These are phyloP conservation scores for Cyberlindnera euphorbiae DNA, from an alignment of 805 yeast species.

Conservation along the genomic window DNA sequence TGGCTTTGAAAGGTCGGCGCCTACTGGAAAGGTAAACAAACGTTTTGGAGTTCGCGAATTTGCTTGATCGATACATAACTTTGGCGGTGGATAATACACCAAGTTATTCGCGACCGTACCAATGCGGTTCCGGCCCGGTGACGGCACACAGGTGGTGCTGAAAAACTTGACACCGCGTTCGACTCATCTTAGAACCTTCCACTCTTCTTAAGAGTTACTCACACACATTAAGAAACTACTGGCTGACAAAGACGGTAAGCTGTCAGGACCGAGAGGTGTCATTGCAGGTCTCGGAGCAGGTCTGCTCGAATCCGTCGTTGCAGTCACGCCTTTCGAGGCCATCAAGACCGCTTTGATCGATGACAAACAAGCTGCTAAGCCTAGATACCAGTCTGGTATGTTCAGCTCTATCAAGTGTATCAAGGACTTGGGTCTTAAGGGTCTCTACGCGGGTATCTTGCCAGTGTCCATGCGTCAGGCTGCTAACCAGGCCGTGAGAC, in stretches of 20 bases:
- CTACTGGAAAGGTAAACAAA: constrained; percentile 1
- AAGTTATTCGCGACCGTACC: too few species aligned
- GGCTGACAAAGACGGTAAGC: constrained; percentile 78
- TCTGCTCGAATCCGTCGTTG: constrained; percentile 80
- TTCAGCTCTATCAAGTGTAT: constrained; percentile 60
- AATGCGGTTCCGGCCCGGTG: too few species aligned
- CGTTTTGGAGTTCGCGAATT: too few species aligned
- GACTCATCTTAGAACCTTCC: constrained; percentile 34
- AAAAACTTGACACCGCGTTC: too few species aligned
- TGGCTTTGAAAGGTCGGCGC: neutral
- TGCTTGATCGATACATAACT: too few species aligned
- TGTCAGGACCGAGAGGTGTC: constrained; percentile 88
- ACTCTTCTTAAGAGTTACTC: too few species aligned
- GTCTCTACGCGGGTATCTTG: constrained; percentile 81
- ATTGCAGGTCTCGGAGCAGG: constrained; percentile 99
- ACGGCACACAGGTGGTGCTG: too few species aligned
- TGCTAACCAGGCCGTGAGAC: constrained; percentile 88
- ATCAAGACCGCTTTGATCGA: constrained; percentile 94
- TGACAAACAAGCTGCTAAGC: constrained; percentile 73
- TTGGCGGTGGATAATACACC: too few species aligned
- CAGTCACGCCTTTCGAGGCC: constrained; percentile 96
- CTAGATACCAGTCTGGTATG: constrained; percentile 62
- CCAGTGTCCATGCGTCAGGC: constrained; percentile 97
- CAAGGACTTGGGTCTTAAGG: constrained; percentile 74
- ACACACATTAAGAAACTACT: constrained; percentile 73